Evolutionary conservation across 306 rosid genomes (phyloP), one percentile per base, ranked within the genome.

Genomic region (Vigna hirtella): DNA sequence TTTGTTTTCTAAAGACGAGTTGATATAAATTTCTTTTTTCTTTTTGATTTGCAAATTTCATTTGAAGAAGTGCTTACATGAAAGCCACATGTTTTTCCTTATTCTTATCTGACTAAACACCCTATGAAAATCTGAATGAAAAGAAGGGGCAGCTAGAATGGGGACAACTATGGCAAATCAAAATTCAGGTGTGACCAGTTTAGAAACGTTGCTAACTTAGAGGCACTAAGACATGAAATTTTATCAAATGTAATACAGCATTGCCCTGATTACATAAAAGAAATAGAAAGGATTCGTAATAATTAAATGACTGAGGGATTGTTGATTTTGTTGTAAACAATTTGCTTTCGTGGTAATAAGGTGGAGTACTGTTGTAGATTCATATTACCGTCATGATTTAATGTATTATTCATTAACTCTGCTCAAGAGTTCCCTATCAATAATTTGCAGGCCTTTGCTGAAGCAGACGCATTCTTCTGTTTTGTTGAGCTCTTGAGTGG

Each of bases 401-500:
- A 38, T 26, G 10, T 59, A 26, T 52, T 73, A 16, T 64, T 74
- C 48, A 50, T 66, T 63, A 18, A 22, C 79, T 52, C 69, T 89
- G 73, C 84, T 85, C 59, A 85, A 72, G 68, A 69, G 73, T 73
- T 62, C 71, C 70, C 50, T 72, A 70, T 80, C 74, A 74, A 34
- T 76, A 80, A 86, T 84, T 65, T 87, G 83, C 88, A 96, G 99
- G 91, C 87, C 80, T 87, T 82, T 68, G 98, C 96, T 32, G 99
- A 96, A 91, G 97, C 97, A 80, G 99, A 96, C 78, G 81, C 99
- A 32, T 96, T 96, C 87, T 96, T 96, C 86, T 96, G 99, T 89
- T 96, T 96, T 84, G 99, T 93, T 53, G 99, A 96, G 87, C 67
- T 96, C 70, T 85, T 96, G 89, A 89, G 98, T 85, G 99, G 98